Percentiles rank a stretch among this genome's conserved stretches.
phyloP scores from a whole-genome alignment of 176 grass and related monocot species.

The Urochloa ruziziensis region DNA sequence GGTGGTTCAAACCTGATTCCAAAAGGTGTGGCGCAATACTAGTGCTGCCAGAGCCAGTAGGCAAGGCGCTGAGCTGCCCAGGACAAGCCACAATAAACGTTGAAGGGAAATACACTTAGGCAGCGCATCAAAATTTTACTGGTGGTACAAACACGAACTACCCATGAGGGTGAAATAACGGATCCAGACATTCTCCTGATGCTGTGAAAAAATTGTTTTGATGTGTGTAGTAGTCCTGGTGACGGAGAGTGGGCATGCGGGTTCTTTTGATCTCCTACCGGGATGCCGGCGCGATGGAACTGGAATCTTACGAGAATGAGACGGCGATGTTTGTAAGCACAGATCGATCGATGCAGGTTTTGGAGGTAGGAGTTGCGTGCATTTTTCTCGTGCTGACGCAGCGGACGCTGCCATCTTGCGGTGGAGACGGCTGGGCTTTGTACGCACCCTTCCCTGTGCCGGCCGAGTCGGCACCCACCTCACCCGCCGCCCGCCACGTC shows the following conservation, averaged over 20 bases:
- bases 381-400: not conserved
- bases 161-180: not conserved
- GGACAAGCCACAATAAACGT: not conserved
- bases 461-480: slow-evolving; percentile 5
- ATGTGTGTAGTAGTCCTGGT: too few relatives aligned
- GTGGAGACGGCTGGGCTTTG: slow-evolving; percentile 2
- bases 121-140: not conserved
- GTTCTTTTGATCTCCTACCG: too few relatives aligned
- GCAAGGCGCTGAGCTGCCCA: not conserved
- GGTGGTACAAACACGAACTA: not conserved
- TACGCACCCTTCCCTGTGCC: slow-evolving; percentile 13
- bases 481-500: not conserved
- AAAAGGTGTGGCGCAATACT: not conserved
- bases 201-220: too few relatives aligned
- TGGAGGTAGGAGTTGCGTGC: not conserved
- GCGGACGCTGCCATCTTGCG: not conserved
- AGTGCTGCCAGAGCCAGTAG: not conserved
- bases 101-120: not conserved
- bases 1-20: not conserved
- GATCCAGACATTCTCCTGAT: not conserved
- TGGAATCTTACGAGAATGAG: not conserved
- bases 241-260: too few relatives aligned
- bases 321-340: not conserved
- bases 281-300: too few relatives aligned
- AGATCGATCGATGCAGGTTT: too few relatives aligned